phyloP scores from a whole-genome alignment of 768 basidiomycete genomes.

The Leccinum imitatum region DNA sequence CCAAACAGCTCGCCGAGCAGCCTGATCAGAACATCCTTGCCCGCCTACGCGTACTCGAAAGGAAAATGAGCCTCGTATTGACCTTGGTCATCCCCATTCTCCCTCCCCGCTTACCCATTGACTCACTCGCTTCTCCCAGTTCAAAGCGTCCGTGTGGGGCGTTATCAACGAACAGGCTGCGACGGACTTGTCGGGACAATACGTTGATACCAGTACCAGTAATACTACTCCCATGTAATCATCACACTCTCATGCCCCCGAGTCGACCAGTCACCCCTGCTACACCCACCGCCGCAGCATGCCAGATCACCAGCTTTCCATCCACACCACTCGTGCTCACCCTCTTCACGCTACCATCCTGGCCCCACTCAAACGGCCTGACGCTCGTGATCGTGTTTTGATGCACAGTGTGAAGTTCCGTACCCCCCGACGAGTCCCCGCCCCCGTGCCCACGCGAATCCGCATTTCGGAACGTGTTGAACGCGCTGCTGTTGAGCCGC shows the following conservation, averaged over 20 bases:
- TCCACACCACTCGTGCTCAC: constrained; percentile 95
- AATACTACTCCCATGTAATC: constrained; percentile 15
- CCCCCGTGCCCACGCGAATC: constrained; percentile 63
- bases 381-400: constrained; percentile 99
- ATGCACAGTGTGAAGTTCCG: constrained; percentile 86
- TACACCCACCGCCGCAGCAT: constrained; percentile 56
- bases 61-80: constrained; percentile 93
- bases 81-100: constrained; percentile 61
- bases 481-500: constrained; percentile 88
- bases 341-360: constrained; percentile 57
- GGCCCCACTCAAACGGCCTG: constrained; percentile 61
- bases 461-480: constrained; percentile 91
- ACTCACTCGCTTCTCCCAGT: constrained; percentile 45
- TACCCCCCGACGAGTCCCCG: constrained; percentile 45
- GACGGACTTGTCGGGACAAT: constrained; percentile 16
- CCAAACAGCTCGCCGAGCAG: constrained; percentile 67
- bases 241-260: constrained; percentile 45
- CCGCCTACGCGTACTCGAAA: constrained; percentile 78
- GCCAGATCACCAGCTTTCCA: constrained; percentile 91
- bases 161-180: constrained; percentile 78
- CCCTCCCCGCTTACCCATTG: background rate
- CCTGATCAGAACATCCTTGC: constrained; percentile 78
- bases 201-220: constrained; percentile 15
- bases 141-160: constrained; percentile 96
- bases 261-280: constrained; percentile 45